Evolutionary conservation across 768 basidiomycete genomes (phyloP).

Genomic region (Mycena alexandri): DNA sequence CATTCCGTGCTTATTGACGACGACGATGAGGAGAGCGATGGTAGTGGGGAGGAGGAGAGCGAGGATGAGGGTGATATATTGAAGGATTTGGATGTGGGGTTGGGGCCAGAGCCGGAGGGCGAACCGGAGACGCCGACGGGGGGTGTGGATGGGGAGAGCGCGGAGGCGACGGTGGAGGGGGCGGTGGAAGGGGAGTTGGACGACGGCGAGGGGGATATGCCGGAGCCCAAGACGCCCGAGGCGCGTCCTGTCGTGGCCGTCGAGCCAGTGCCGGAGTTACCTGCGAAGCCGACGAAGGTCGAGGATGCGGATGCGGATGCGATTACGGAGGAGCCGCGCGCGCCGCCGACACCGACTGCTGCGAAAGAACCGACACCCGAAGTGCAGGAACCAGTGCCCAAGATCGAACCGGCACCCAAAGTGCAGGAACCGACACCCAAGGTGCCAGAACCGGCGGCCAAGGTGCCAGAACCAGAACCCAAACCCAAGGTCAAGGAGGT

Average conservation of each 20-base stretch:
- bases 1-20: constrained; percentile 71
- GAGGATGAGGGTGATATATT: constrained; percentile 16
- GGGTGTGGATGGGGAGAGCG: constrained; percentile 53
- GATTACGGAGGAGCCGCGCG: constrained; percentile 40
- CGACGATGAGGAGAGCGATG: constrained; percentile 22
- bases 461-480: not conserved
- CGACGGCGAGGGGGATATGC: constrained; percentile 47
- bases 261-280: constrained; percentile 40
- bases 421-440: no score
- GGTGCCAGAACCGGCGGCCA: constrained; percentile 22
- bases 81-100: constrained; percentile 51
- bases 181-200: constrained; percentile 52
- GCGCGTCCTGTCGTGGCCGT: constrained; percentile 59
- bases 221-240: constrained; percentile 84
- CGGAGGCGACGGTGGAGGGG: constrained; percentile 54
- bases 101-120: constrained; percentile 62
- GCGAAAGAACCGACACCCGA: constrained; percentile 10
- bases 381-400: no score
- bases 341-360: constrained; percentile 19
- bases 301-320: constrained; percentile 31
- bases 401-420: no score
- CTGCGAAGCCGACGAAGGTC: constrained; percentile 15
- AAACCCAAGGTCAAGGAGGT: not conserved
- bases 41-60: constrained; percentile 9
- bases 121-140: constrained; percentile 69